Evolutionary conservation across 345 rosid genomes (phyloP).

Genomic region (Physaria fendleri): DNA sequence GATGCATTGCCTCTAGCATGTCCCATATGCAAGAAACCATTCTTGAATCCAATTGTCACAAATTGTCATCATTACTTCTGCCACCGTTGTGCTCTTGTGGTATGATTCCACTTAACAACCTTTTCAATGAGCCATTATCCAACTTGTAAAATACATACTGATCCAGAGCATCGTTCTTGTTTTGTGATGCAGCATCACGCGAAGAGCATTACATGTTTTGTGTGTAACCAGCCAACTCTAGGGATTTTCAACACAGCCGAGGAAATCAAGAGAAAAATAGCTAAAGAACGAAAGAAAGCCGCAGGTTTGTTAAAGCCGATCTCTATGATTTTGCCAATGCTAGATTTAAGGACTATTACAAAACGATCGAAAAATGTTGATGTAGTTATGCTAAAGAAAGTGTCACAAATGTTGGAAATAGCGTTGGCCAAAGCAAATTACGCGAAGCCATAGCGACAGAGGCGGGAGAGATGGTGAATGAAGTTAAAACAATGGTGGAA

Average conservation of each 20-base stretch:
- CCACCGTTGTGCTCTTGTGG: conserved; percentile 70
- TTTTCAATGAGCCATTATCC: too few relatives aligned
- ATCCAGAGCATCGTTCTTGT: too few relatives aligned
- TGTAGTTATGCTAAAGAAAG: too few relatives aligned
- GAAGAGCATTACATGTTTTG: conserved; percentile 57
- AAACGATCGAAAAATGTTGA: too few relatives aligned
- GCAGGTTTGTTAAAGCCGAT: neutral
- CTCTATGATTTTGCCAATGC: neutral
- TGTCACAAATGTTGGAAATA: too few relatives aligned
- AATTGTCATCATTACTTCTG: conserved; percentile 75
- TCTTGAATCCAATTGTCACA: conserved; percentile 62
- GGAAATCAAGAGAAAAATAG: conserved; percentile 38
- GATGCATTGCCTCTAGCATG: conserved; percentile 61
- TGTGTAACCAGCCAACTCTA: conserved; percentile 62
- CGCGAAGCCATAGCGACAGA: too few relatives aligned
- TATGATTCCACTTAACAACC: neutral
- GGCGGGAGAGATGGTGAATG: too few relatives aligned
- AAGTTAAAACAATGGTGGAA: too few relatives aligned
- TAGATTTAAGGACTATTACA: too few relatives aligned
- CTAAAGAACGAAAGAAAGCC: neutral
- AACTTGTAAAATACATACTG: too few relatives aligned
- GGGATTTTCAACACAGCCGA: conserved; percentile 64
- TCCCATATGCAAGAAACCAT: conserved; percentile 56
- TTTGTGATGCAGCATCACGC: conserved; percentile 46
- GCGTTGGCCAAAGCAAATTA: too few relatives aligned